These are phyloP conservation scores for Pseudogymnoascus sp. DNA, from an alignment of 2,329 filamentous ascomycete species.

Conservation along the genomic window DNA sequence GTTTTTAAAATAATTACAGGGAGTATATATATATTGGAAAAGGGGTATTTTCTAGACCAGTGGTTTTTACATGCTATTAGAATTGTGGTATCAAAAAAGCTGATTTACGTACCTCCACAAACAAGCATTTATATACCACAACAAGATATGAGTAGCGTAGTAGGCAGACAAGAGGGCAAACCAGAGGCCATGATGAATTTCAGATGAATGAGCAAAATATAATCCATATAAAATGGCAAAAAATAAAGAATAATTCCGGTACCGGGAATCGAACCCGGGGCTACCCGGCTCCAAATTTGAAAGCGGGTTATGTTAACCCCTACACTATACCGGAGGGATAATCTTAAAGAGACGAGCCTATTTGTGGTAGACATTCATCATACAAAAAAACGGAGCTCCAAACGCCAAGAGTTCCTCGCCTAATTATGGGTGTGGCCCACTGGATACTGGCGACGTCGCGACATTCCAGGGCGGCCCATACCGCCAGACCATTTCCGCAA, in stretches of 20 bases:
- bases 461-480: constrained; percentile 1
- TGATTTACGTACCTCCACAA: not conserved
- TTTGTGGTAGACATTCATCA: not conserved
- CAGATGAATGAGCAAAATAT: not conserved
- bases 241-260: constrained; percentile 13
- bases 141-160: not conserved
- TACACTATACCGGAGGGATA: constrained; percentile 14
- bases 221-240: not conserved
- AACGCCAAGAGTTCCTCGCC: not conserved
- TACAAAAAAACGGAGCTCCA: not conserved
- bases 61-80: not conserved
- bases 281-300: constrained; percentile 12
- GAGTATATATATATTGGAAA: not conserved
- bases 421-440: not conserved
- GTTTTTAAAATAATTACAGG: not conserved
- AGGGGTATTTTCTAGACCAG: not conserved
- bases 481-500: not conserved
- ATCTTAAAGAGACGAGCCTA: not conserved
- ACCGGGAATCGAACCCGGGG: constrained; percentile 15
- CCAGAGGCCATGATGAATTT: not conserved
- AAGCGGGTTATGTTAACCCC: constrained; percentile 15
- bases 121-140: not conserved
- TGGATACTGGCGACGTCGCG: constrained; percentile 4
- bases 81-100: not conserved
- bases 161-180: not conserved